Evolutionary conservation across 2,329 filamentous ascomycete genomes (phyloP).

Genomic region (Lachnellula occidentalis): DNA sequence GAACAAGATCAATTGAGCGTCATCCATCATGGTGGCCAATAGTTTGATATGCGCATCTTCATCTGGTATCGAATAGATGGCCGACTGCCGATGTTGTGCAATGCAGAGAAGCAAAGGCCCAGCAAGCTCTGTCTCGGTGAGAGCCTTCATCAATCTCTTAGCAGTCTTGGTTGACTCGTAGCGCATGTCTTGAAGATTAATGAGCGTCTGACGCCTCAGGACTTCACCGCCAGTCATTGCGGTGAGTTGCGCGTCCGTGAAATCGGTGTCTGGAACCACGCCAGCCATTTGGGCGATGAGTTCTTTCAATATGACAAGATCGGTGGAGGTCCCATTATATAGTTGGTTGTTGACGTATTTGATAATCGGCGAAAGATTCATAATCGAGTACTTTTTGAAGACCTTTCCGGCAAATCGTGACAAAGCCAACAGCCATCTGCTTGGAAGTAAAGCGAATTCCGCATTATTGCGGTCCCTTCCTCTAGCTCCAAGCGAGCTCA

Average conservation of each 20-base stretch:
- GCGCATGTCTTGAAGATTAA: constrained; percentile 75
- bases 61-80: constrained; percentile 68
- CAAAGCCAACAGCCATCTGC: constrained; percentile 84
- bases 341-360: constrained; percentile 88
- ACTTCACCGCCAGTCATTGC: constrained; percentile 83
- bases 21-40: constrained; percentile 81
- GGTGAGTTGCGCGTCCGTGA: constrained; percentile 80
- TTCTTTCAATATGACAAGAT: constrained; percentile 86
- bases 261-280: constrained; percentile 78
- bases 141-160: constrained; percentile 70
- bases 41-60: constrained; percentile 80
- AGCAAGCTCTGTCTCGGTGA: constrained; percentile 72
- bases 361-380: constrained; percentile 79
- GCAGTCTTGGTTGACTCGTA: constrained; percentile 71
- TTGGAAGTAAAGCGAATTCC: constrained; percentile 66
- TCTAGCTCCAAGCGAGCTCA: constrained; percentile 65
- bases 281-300: constrained; percentile 91
- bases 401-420: constrained; percentile 88
- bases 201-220: constrained; percentile 73
- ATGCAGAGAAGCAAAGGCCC: constrained; percentile 83
- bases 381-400: constrained; percentile 77
- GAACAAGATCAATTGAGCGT: constrained; percentile 76
- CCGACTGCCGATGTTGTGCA: constrained; percentile 84
- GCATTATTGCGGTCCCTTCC: constrained; percentile 58
- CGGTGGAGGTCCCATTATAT: constrained; percentile 74